Evolutionary conservation across 306 rosid species (phyloP), one percentile per base, ranked within the genome.

Genomic region (Quercus ilex): DNA sequence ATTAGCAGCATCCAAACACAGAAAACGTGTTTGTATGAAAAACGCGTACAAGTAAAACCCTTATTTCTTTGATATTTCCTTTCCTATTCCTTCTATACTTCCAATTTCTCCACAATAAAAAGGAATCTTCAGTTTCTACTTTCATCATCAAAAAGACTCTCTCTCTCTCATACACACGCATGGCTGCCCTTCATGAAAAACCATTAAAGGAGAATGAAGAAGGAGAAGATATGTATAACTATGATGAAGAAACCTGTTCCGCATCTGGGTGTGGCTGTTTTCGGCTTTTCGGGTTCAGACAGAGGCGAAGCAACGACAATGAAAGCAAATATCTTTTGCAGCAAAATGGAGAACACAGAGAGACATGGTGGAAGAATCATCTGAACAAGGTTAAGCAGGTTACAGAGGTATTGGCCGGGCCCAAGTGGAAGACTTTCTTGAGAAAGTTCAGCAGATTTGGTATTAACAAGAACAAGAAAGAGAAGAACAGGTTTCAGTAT

Each of bases 341-440:
- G 1, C 73, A 80, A 55, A 78, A 73, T 14, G 79, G 53, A 7
- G 76, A 67, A 41, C 28, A 51, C 63, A 78, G 75, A 63, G 88
- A 83, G 53, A 9, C 83, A 35, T 85, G 98, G 96, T 12, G 84
- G 86, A 68, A 21, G 85, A 81, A 74, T 26, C 83, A 87, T 58
- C 41, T 90, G 77, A 86, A 31, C 65, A 79, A 87, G 80, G 25
- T 78, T 53, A 92, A 85, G 81, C 92, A 88, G 81, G 69, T 21
- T 55, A 79, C 94, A 6, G 92, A 89, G 75, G 85, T 89, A 75
- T 21, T 89, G 18, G 94, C 89, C 4, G 97, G 97, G 52, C 91
- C 93, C 0, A 91, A 86, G 86, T 92, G 97, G 97, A 91, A 91
- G 85, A 92, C 74, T 1, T 91, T 91, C 60, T 71, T 94, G 0